Evolutionary conservation across 1,139 yeast species (phyloP), one percentile per base, ranked within the genome.

Genomic region (Lodderomyces beijingensis): DNA sequence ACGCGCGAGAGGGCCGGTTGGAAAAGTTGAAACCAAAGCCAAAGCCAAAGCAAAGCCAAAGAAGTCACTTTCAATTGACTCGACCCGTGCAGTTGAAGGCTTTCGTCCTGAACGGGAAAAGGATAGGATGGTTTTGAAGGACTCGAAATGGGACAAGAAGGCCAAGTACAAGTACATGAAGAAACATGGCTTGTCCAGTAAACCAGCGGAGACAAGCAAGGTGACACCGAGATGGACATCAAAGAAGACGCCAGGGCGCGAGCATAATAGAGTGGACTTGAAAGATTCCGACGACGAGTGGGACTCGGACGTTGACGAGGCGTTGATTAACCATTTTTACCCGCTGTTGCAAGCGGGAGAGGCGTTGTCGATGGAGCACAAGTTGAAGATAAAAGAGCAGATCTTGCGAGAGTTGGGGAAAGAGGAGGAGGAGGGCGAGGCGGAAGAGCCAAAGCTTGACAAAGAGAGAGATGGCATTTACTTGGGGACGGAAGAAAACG

Each of bases 271-370:
- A 20, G 45, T 54, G 10, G 39, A 46, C n/a, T 48, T 57, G 32
- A 51, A 55, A 17, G 68, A 60, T 37, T 53, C 58, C 4, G 68
- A 61, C 38, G 56, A 55, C 33, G 70, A 64, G 30, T 67, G 70
- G 70, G 70, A 65, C 39, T 59, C 68, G 1, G 72, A 66, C 8
- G 53, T 59, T 9, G 74, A 67, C 40, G 71, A 67, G 23, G 69
- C 59, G 15, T 50, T 68, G 23, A 51, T 68, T 27, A 59, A 59
- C 39, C 65, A 64, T 34, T 65, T 64, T 42, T 67, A 64, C 41
- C 74, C 74, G 0, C 55, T 56, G 33, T 44, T 67, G n/a, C 59
- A 65, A 1, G 62, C 59, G 13, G 35, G 40, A 1, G 44, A 35
- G 11, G 59, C 57, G 24, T 47, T 65, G 30, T 49, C 63, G 1